Conservation (phyloP, 352 stramenopile species). For the Blastocystis sp. region DNA sequence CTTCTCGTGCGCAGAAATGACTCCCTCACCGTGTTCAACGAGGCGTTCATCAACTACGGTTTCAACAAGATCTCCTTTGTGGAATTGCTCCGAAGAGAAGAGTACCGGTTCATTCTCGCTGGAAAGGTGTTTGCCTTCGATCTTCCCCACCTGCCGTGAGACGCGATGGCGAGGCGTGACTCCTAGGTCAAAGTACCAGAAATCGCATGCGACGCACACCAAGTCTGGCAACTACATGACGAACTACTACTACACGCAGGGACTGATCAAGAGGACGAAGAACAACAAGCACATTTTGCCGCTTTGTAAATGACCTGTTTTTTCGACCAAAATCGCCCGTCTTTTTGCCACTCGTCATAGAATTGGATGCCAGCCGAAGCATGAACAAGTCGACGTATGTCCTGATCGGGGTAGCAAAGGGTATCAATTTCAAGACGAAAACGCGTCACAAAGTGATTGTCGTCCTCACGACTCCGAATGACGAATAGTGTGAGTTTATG, state of each 20-base stretch:
- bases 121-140: slow-evolving; percentile 64
- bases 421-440: too few species aligned
- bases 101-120: slow-evolving; percentile 37
- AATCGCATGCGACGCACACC: not conserved
- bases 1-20: slow-evolving; percentile 38
- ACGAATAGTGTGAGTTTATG: too few species aligned
- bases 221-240: slow-evolving; percentile 28
- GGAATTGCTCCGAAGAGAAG: slow-evolving; percentile 13
- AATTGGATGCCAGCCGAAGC: not conserved
- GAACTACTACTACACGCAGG: slow-evolving; percentile 49
- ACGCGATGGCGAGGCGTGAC: not conserved
- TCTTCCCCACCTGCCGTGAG: slow-evolving; percentile 51
- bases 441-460: too few species aligned
- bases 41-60: slow-evolving; percentile 54
- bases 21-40: slow-evolving; percentile 4
- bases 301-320: slow-evolving; percentile 20
- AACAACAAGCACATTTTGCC: slow-evolving; percentile 30
- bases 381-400: not conserved
- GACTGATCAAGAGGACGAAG: slow-evolving; percentile 24
- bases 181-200: slow-evolving; percentile 24
- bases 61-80: slow-evolving; percentile 69
- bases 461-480: too few species aligned
- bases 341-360: not conserved
- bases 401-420: too few species aligned
- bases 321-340: not conserved